Conservation (phyloP, 2,329 filamentous ascomycete genomes). For the Xylaria polymorpha region DNA sequence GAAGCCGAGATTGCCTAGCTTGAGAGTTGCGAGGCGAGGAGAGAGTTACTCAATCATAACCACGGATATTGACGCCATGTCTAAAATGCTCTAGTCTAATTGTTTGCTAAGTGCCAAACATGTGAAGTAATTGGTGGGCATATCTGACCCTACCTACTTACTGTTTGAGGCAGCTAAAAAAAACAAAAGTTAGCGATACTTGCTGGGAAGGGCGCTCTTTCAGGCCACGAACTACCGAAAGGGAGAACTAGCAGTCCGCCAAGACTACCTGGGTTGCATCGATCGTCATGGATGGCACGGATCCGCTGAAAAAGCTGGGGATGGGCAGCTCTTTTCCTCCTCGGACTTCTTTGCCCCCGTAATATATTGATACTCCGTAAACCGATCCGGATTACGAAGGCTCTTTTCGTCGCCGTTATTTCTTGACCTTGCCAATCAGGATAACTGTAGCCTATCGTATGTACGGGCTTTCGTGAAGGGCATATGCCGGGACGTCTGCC, state of each 20-base stretch:
- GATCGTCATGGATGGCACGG: conserved; percentile 40
- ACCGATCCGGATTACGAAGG: conserved; percentile 35
- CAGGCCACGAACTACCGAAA: conserved; percentile 32
- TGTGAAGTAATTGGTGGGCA: neutral
- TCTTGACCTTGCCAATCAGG: conserved; percentile 18
- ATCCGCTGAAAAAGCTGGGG: conserved; percentile 36
- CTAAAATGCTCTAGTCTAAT: neutral
- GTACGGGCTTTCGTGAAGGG: conserved; percentile 10
- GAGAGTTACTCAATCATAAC: neutral
- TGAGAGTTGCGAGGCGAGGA: neutral
- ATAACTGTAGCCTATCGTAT: conserved; percentile 6
- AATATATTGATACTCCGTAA: conserved; percentile 36
- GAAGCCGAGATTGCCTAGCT: conserved; percentile 1
- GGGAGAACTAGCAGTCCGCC: conserved; percentile 33
- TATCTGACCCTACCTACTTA: neutral
- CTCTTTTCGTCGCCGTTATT: conserved; percentile 27
- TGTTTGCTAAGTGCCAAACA: neutral
- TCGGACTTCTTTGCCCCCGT: conserved; percentile 34
- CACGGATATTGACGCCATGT: too few relatives aligned
- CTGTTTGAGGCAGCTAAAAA: neutral
- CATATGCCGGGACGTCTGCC: conserved; percentile 11
- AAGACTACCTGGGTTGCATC: conserved; percentile 38
- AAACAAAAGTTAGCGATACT: neutral
- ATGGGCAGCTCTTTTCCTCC: conserved; percentile 28
- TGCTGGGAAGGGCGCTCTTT: neutral